Evolutionary conservation across 352 stramenopile species (phyloP).

Genomic region (Phytophthora rubi): DNA sequence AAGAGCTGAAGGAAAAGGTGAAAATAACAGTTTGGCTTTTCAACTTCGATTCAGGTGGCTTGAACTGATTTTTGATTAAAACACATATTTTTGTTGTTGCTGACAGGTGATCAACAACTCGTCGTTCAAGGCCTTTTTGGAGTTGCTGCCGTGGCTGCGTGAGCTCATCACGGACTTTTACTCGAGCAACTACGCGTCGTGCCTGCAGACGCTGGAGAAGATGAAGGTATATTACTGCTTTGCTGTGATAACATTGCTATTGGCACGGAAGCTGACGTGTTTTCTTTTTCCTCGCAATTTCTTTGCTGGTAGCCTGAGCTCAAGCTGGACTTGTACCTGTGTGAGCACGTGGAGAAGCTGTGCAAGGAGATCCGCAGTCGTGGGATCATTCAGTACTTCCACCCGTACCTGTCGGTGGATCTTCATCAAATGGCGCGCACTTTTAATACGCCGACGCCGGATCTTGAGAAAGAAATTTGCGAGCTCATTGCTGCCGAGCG

Average conservation of each 20-base stretch:
- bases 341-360: conserved; percentile 72
- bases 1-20: conserved; percentile 82
- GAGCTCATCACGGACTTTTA: conserved; percentile 91
- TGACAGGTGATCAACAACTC: conserved; percentile 85
- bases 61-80: background rate
- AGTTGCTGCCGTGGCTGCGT: conserved; percentile 85
- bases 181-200: conserved; percentile 86
- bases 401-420: conserved; percentile 88
- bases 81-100: background rate
- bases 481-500: conserved; percentile 76
- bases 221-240: conserved; percentile 55
- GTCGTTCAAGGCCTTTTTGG: conserved; percentile 89
- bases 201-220: conserved; percentile 76
- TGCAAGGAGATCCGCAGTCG: conserved; percentile 85
- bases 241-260: background rate
- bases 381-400: conserved; percentile 91
- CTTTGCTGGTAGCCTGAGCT: conserved; percentile 57
- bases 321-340: conserved; percentile 83
- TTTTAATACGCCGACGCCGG: conserved; percentile 70
- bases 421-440: conserved; percentile 86
- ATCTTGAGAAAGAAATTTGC: conserved; percentile 83
- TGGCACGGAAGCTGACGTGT: background rate
- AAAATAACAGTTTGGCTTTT: background rate
- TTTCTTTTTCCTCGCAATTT: background rate
- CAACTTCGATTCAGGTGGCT: too few relatives aligned